Conservation (phyloP, 805 yeast genomes). For the Barnettozyma vustinii region DNA sequence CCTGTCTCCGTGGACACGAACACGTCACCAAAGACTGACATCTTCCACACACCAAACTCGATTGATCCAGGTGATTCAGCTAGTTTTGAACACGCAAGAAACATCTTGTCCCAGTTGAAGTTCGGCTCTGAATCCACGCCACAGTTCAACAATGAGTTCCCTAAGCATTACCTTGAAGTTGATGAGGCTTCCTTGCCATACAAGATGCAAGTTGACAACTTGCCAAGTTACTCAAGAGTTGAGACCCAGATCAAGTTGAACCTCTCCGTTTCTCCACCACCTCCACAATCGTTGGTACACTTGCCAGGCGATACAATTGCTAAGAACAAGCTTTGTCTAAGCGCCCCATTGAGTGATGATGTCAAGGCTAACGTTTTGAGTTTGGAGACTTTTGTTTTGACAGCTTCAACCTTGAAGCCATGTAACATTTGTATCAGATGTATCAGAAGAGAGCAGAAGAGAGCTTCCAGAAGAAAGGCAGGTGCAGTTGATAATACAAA, state of each 20-base stretch:
- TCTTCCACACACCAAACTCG: constrained; percentile 17
- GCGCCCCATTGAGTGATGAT: constrained; percentile 36
- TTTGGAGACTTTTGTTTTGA: constrained; percentile 77
- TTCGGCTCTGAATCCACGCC: constrained; percentile 23
- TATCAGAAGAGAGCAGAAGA: constrained; percentile 85
- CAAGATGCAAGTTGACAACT: constrained; percentile 46
- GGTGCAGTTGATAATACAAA: constrained; percentile 70
- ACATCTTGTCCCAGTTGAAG: constrained; percentile 19
- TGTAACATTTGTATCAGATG: constrained; percentile 86
- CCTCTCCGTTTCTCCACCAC: constrained; percentile 67
- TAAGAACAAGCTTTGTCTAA: constrained; percentile 74
- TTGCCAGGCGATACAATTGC: constrained; percentile 85
- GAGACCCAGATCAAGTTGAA: constrained; percentile 90
- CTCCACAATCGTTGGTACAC: constrained; percentile 66
- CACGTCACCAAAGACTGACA: constrained; percentile 9
- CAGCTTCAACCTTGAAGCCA: constrained; percentile 43
- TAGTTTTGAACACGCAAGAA: constrained; percentile 22
- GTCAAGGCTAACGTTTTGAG: constrained; percentile 50
- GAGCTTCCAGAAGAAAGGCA: constrained; percentile 88
- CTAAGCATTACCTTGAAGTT: constrained; percentile 24
- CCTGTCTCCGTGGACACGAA: constrained; percentile 13
- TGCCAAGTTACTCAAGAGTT: constrained; percentile 83
- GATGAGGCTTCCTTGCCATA: constrained; percentile 33
- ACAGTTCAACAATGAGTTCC: constrained; percentile 21
- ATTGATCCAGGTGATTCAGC: constrained; percentile 11